These are phyloP conservation scores for Rosa persica DNA, from an alignment of 306 rosid genomes.

Conservation along the genomic window DNA sequence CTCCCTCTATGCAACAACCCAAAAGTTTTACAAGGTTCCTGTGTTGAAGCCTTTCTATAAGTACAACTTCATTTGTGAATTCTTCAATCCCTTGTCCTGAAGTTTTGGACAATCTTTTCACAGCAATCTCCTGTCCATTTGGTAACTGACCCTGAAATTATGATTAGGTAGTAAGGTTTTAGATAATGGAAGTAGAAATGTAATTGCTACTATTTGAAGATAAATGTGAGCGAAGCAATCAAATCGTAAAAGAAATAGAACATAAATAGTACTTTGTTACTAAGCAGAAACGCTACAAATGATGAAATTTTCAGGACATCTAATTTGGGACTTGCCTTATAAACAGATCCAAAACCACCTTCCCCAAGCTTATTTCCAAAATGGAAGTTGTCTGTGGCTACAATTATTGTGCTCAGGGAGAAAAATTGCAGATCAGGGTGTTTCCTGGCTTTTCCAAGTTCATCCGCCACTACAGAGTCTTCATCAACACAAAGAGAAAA, in stretches of 20 bases:
- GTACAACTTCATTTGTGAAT: background rate
- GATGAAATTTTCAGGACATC: background rate
- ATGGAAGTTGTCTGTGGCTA: background rate
- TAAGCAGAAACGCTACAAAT: background rate
- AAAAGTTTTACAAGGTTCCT: background rate
- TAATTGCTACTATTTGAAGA: background rate
- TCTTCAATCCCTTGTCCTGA: background rate
- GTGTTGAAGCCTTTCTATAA: background rate
- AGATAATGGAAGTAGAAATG: background rate
- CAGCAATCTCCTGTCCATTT: background rate
- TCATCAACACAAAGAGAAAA: background rate
- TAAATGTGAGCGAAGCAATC: background rate
- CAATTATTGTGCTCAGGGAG: background rate
- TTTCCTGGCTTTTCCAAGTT: background rate
- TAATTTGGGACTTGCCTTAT: background rate
- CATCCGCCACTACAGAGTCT: background rate
- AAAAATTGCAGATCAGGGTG: constrained; percentile 1
- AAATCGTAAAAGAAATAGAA: background rate
- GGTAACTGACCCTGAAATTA: background rate
- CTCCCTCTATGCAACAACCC: background rate
- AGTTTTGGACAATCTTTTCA: background rate
- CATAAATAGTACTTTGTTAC: background rate
- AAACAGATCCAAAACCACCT: constrained; percentile 12
- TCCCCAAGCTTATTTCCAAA: background rate
- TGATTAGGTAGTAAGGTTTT: background rate